Conservation (phyloP, 495 filamentous ascomycete species). For the Talaromyces stipitatus region DNA sequence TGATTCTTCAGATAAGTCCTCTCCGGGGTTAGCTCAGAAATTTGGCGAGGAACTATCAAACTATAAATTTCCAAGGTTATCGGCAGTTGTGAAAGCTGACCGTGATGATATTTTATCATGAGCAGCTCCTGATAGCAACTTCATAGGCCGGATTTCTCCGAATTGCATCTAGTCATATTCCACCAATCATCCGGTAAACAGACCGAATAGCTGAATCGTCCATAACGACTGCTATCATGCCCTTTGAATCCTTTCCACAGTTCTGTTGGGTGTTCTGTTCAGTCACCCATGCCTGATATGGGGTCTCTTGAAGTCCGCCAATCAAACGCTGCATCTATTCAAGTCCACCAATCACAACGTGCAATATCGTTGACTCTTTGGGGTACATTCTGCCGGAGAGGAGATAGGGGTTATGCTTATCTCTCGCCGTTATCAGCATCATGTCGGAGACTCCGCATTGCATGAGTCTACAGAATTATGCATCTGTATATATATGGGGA, state of each 20-base stretch:
- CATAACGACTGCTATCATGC: too few species aligned
- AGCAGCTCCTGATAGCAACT: too few species aligned
- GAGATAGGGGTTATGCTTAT: neutral
- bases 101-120: slow-evolving; percentile 4
- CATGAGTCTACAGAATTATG: neutral
- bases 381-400: too few species aligned
- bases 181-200: neutral
- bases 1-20: neutral
- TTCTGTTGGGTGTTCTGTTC: too few species aligned
- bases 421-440: neutral
- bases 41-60: neutral
- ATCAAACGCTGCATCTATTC: neutral
- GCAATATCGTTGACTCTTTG: too few species aligned
- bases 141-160: neutral
- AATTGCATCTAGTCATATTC: neutral
- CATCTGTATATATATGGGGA: too few species aligned
- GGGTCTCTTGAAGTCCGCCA: slow-evolving; percentile 1
- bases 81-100: neutral
- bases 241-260: neutral
- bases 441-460: neutral
- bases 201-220: neutral
- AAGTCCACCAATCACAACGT: slow-evolving; percentile 3
- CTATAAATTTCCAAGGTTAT: slow-evolving; percentile 1
- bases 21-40: neutral
- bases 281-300: too few species aligned